Percentiles rank a stretch among this genome's conserved stretches.
phyloP scores from a whole-genome alignment of 2,329 filamentous ascomycete genomes.

The Colletotrichum eremochloae region DNA sequence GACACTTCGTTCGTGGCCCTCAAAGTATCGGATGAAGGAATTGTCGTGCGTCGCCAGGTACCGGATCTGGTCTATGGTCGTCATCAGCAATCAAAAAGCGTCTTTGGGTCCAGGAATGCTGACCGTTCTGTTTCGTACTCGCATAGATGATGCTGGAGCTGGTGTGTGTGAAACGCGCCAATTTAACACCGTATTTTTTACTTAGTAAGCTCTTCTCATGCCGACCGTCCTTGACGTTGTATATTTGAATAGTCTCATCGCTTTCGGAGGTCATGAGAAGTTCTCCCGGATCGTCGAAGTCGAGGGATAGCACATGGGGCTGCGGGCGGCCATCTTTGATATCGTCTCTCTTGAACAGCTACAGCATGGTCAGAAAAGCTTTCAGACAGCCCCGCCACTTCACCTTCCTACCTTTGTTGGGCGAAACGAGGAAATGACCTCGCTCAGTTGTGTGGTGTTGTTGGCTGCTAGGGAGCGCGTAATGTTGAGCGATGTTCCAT shows the following conservation, averaged over 20 bases:
- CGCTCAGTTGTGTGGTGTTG: conserved; percentile 76
- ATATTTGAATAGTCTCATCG: conserved; percentile 96
- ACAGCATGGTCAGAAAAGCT: conserved; percentile 6
- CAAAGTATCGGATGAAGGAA: conserved; percentile 95
- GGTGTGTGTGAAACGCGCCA: conserved; percentile 94
- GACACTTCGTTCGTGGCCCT: conserved; percentile 87
- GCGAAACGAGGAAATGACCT: conserved; percentile 82
- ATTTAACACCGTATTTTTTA: conserved; percentile 96
- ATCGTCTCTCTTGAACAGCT: conserved; percentile 73
- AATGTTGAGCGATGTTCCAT: conserved; percentile 63
- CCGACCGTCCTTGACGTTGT: conserved; percentile 91
- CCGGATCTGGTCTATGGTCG: conserved; percentile 64
- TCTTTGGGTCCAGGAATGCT: conserved; percentile 39
- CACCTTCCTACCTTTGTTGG: conserved; percentile 77
- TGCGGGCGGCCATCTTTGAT: conserved; percentile 64
- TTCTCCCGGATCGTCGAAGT: conserved; percentile 96
- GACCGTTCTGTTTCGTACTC: conserved; percentile 93
- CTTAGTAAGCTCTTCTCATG: conserved; percentile 90
- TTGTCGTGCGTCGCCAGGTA: conserved; percentile 96
- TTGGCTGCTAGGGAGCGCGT: conserved; percentile 60
- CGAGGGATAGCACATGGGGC: conserved; percentile 85
- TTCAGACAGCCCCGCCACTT: background rate
- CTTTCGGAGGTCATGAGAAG: conserved; percentile 91
- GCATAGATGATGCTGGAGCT: conserved; percentile 93
- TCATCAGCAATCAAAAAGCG: conserved; percentile 12